phyloP scores from a whole-genome alignment of 192 early-diverging fungal species.

The Radiomyces spectabilis region DNA sequence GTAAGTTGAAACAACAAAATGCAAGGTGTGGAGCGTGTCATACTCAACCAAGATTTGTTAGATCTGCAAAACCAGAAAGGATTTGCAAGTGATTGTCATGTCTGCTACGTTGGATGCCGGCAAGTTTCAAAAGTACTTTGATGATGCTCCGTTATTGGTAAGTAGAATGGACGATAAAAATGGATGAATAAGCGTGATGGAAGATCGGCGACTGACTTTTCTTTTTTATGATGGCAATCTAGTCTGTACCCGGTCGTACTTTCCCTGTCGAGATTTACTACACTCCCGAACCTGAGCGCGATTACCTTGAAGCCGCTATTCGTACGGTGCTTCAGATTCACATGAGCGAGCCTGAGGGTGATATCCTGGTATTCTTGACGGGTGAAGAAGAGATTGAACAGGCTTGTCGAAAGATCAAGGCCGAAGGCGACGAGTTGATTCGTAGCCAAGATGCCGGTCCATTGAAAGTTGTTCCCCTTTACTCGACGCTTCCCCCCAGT shows the following conservation, averaged over 20 bases:
- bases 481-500: slow-evolving; percentile 86
- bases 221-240: slow-evolving; percentile 4
- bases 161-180: slow-evolving; percentile 6
- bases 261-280: slow-evolving; percentile 99
- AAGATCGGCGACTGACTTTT: not conserved
- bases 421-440: slow-evolving; percentile 66
- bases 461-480: slow-evolving; percentile 79
- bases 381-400: slow-evolving; percentile 99
- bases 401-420: slow-evolving; percentile 78
- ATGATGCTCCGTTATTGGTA: slow-evolving; percentile 86
- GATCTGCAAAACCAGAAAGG: slow-evolving; percentile 63
- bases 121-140: slow-evolving; percentile 99
- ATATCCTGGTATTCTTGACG: slow-evolving; percentile 95
- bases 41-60: not conserved
- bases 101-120: slow-evolving; percentile 96
- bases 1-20: slow-evolving; percentile 25
- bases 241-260: slow-evolving; percentile 89
- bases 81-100: slow-evolving; percentile 95
- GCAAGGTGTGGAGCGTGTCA: not conserved
- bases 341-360: slow-evolving; percentile 86
- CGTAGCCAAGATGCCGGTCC: slow-evolving; percentile 61
- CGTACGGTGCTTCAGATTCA: slow-evolving; percentile 95
- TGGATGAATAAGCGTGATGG: not conserved
- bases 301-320: slow-evolving; percentile 96
- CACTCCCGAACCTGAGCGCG: slow-evolving; percentile 93